Conservation (phyloP, 1,139 yeast species). For the Diutina pseudorugosa region DNA sequence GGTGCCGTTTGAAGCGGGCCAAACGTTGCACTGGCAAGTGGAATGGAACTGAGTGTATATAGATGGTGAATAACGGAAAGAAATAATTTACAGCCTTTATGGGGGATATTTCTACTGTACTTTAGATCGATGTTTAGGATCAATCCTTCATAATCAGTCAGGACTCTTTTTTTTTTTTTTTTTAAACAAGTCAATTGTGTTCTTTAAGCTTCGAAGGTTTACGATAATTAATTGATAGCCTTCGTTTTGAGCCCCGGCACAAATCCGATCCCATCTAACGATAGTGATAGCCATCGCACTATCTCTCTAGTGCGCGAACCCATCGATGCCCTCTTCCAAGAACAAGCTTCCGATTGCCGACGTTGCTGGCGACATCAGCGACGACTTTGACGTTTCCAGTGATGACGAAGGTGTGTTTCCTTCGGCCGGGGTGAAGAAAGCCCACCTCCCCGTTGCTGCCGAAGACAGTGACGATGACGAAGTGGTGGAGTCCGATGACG, state of each 20-base stretch:
- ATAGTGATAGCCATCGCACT: no score
- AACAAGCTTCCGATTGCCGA: conserved; percentile 16
- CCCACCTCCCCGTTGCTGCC: not conserved
- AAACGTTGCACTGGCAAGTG: conserved; percentile 57
- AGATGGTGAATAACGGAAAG: not conserved
- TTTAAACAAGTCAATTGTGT: no score
- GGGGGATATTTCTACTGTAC: no score
- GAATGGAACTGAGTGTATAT: conserved; percentile 31
- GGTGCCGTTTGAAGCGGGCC: conserved; percentile 88
- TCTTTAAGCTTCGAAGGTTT: no score
- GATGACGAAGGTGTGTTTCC: conserved; percentile 3
- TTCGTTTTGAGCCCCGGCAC: no score
- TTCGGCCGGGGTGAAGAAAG: not conserved
- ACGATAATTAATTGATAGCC: no score
- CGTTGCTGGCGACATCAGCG: not conserved
- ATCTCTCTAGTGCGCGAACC: no score
- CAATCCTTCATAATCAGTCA: no score
- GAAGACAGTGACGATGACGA: conserved; percentile 5
- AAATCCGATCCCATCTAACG: no score
- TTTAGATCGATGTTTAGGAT: no score
- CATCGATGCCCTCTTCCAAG: not conserved
- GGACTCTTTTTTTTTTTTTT: no score
- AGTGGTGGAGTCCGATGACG: conserved; percentile 5
- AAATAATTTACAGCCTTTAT: no score
- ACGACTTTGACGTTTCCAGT: conserved; percentile 3